Conservation (phyloP, 345 rosid genomes). For the Streptanthus diversifolius region DNA sequence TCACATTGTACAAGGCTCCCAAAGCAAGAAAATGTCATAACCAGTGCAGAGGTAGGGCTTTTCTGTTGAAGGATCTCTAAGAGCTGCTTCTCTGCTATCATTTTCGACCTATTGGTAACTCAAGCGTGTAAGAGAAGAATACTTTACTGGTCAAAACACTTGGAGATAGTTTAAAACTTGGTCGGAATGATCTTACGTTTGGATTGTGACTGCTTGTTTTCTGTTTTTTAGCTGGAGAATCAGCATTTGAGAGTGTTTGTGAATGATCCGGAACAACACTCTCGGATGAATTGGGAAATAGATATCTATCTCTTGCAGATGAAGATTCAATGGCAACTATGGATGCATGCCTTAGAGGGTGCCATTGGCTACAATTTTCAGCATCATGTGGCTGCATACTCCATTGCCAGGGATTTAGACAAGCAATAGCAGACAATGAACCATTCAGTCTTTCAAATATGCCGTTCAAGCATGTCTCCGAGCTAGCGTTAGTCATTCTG, state of each 20-base stretch:
- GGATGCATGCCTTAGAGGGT: conserved; percentile 78
- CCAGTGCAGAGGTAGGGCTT: conserved; percentile 90
- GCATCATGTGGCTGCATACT: conserved; percentile 29
- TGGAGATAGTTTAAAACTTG: background rate
- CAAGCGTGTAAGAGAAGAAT: conserved; percentile 19
- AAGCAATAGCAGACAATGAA: conserved; percentile 40
- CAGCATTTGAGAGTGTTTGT: conserved; percentile 27
- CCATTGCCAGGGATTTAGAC: conserved; percentile 79
- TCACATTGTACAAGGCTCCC: conserved; percentile 91
- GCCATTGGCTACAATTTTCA: conserved; percentile 43
- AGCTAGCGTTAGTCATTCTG: background rate
- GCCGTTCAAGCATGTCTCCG: conserved; percentile 28
- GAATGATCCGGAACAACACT: conserved; percentile 25
- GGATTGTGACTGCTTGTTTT: conserved; percentile 41
- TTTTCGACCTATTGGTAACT: conserved; percentile 37
- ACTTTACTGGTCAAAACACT: conserved; percentile 1
- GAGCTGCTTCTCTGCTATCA: conserved; percentile 34
- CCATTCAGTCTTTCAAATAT: conserved; percentile 21
- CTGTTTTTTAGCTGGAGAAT: conserved; percentile 58
- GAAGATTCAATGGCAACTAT: conserved; percentile 81
- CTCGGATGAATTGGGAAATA: conserved; percentile 49
- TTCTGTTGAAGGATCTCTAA: conserved; percentile 13
- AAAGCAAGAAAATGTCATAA: conserved; percentile 69
- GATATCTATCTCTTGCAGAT: conserved; percentile 65
- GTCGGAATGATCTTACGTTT: conserved; percentile 24